These are phyloP conservation scores for Penicillium sp. DNA, from an alignment of 2,329 filamentous ascomycete species.

Conservation along the genomic window DNA sequence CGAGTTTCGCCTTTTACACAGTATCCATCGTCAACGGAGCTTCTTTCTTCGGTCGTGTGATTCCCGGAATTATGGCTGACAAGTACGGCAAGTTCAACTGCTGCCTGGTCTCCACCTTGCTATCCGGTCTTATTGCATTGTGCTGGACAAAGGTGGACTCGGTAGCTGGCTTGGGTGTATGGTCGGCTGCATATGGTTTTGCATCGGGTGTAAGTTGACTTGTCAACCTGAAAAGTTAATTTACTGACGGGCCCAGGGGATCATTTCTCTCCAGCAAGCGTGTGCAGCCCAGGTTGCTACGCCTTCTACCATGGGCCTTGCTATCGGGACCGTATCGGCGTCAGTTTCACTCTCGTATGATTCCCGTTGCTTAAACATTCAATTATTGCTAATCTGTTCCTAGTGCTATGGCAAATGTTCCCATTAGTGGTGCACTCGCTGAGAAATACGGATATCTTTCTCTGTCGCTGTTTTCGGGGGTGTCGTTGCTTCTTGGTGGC, in stretches of 20 bases:
- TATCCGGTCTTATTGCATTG: slow-evolving; percentile 43
- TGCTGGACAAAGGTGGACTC: slow-evolving; percentile 45
- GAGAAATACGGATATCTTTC: slow-evolving; percentile 42
- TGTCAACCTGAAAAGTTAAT: not conserved
- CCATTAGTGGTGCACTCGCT: slow-evolving; percentile 43
- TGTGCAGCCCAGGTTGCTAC: slow-evolving; percentile 47
- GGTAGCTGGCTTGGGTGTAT: slow-evolving; percentile 46
- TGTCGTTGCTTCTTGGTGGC: slow-evolving; percentile 33
- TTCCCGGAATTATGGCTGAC: slow-evolving; percentile 39
- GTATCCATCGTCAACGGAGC: slow-evolving; percentile 40
- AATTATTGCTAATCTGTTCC: not conserved
- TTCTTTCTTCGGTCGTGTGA: slow-evolving; percentile 38
- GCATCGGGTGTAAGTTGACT: slow-evolving; percentile 40
- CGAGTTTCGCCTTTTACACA: slow-evolving; percentile 37
- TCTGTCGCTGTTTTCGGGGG: slow-evolving; percentile 40
- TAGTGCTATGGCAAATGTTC: slow-evolving; percentile 43
- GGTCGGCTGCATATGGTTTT: slow-evolving; percentile 48
- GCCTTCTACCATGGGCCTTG: slow-evolving; percentile 40
- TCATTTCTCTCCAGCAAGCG: slow-evolving; percentile 48
- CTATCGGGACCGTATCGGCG: slow-evolving; percentile 45
- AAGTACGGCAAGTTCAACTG: slow-evolving; percentile 35
- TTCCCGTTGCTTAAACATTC: not conserved
- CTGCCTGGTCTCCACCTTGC: slow-evolving; percentile 29
- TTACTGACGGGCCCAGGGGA: slow-evolving; percentile 33
- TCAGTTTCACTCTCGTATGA: slow-evolving; percentile 46